Evolutionary conservation across 352 stramenopile species (phyloP).

Genomic region (Albugo laibachii): DNA sequence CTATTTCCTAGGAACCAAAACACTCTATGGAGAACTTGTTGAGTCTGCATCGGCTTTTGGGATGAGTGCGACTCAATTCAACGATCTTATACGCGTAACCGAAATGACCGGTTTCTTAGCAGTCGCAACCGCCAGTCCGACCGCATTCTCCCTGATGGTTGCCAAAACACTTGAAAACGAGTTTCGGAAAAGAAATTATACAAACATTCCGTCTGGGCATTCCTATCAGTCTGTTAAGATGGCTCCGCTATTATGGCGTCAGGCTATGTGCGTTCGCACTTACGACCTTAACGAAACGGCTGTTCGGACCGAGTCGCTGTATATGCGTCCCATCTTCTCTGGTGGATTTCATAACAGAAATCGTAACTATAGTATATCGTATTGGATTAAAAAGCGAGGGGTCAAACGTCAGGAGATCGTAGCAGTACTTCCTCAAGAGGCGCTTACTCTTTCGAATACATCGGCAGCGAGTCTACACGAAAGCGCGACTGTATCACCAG

Average conservation of each 20-base stretch:
- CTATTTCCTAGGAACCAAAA: not conserved
- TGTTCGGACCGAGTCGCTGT: constrained; percentile 18
- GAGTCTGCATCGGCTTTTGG: not conserved
- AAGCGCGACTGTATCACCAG: too few species aligned
- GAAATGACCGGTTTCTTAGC: not conserved
- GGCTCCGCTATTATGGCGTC: constrained; percentile 25
- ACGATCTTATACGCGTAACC: not conserved
- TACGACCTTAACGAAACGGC: constrained; percentile 15
- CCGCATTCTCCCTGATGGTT: not conserved
- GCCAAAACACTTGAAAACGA: constrained; percentile 1
- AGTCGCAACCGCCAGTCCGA: not conserved
- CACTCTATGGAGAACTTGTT: too few species aligned
- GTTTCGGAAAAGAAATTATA: constrained; percentile 15
- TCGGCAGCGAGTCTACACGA: too few species aligned
- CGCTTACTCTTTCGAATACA: too few species aligned
- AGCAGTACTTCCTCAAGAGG: not conserved
- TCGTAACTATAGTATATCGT: constrained; percentile 23
- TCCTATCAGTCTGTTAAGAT: constrained; percentile 20
- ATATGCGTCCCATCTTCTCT: constrained; percentile 36
- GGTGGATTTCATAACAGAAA: constrained; percentile 19
- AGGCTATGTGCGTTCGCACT: constrained; percentile 21
- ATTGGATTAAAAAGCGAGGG: constrained; percentile 24
- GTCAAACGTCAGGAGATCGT: constrained; percentile 11
- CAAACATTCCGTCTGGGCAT: constrained; percentile 12
- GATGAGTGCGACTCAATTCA: not conserved